Percentiles rank a stretch among this genome's conserved stretches.
Evolutionary conservation across 768 basidiomycete genomes (phyloP).

Genomic region (Trametes meyenii): DNA sequence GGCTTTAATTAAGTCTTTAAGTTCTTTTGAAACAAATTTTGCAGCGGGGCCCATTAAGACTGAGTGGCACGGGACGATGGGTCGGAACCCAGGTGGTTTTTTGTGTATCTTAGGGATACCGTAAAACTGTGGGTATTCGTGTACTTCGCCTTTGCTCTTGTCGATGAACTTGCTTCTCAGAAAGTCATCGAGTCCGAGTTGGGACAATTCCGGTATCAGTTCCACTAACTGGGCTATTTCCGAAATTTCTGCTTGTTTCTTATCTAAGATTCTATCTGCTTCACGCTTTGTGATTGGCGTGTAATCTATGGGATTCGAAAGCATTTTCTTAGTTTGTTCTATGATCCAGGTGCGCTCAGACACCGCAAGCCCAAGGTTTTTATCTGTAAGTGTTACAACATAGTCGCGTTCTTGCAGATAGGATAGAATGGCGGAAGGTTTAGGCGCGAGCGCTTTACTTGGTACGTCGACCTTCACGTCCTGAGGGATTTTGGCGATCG

Average conservation of each 20-base stretch:
- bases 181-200: neutral
- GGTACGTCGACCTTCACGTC: no score
- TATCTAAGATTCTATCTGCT: neutral
- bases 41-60: slow-evolving; percentile 34
- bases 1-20: slow-evolving; percentile 36
- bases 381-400: neutral
- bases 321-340: neutral
- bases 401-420: neutral
- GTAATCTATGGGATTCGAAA: neutral
- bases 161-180: neutral
- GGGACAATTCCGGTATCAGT: no score
- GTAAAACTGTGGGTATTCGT: slow-evolving; percentile 26
- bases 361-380: neutral
- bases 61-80: slow-evolving; percentile 38
- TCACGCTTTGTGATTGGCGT: neutral
- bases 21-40: slow-evolving; percentile 36
- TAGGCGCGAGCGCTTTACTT: no score
- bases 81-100: slow-evolving; percentile 32
- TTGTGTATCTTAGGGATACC: slow-evolving; percentile 43
- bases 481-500: neutral
- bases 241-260: neutral
- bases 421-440: neutral
- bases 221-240: neutral
- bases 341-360: slow-evolving; percentile 1
- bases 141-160: neutral